phyloP scores from a whole-genome alignment of 2,329 filamentous ascomycete genomes.

The Aureobasidium sp. region DNA sequence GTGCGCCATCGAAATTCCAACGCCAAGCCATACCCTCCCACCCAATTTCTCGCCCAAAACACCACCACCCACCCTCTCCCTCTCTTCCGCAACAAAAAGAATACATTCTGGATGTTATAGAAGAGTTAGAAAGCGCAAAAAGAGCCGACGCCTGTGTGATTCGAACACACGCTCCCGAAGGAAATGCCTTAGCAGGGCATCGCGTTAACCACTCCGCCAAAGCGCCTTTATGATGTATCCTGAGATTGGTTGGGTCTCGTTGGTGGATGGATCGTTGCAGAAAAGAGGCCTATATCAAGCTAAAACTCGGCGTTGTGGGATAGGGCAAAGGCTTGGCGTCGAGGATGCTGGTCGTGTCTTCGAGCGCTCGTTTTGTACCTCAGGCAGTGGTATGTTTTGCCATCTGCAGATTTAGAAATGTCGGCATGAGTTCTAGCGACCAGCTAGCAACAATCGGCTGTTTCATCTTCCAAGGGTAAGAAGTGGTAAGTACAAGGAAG shows the following conservation, averaged over 20 bases:
- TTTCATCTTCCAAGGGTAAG: not conserved
- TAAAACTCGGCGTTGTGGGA: too few species aligned
- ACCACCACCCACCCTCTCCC: not conserved
- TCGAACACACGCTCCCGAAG: conserved; percentile 39
- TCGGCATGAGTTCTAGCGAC: too few species aligned
- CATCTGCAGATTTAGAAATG: too few species aligned
- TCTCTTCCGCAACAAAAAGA: not conserved
- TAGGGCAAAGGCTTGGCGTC: too few species aligned
- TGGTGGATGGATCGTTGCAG: not conserved
- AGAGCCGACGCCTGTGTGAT: conserved; percentile 32
- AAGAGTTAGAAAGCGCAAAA: not conserved
- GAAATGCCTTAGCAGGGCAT: conserved; percentile 26
- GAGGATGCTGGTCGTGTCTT: too few species aligned
- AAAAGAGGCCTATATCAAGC: not conserved
- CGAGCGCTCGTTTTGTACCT: too few species aligned
- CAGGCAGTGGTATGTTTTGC: too few species aligned
- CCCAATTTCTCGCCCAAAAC: not conserved
- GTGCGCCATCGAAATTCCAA: not conserved
- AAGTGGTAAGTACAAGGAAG: not conserved
- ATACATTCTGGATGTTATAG: not conserved
- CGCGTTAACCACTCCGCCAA: not conserved
- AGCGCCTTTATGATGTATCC: not conserved
- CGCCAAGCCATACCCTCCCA: not conserved
- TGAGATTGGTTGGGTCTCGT: not conserved
- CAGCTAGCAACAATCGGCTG: not conserved